Evolutionary conservation across 352 stramenopile genomes (phyloP), one percentile per base, ranked within the genome.

Genomic region (Phytophthora chlamydospora): DNA sequence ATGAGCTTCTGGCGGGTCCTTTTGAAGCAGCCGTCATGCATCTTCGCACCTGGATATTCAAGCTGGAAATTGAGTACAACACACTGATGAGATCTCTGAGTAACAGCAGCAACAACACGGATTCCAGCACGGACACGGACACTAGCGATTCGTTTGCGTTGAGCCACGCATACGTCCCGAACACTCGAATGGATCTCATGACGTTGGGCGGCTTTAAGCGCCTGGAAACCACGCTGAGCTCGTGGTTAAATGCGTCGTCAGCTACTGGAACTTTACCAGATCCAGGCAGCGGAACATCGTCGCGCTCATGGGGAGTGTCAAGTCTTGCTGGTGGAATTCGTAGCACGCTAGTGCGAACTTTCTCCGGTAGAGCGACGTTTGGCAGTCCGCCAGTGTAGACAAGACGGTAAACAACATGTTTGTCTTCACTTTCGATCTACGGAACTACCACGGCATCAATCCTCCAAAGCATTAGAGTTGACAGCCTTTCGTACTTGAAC

Each of bases 61-160:
- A 71, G 21, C 42, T 82, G 17, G 80, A 89, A 57, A 74, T 74
- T 36, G 71, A 80, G 47, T 89, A 84, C 63, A 86, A 86, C 34
- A 53, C 68, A 19, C 59, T 57, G 10, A 33, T 67, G 14, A 45
- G 63, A 34, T 57, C 59, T 19, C 21, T 63, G 19, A 58, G 51
- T 11, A 62, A 38, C 19, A 74, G 35, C 24, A 58, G 56, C 45
- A 62, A 62, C 17, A 65, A 49, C 9, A 51, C 47, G 12, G 44
- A 62, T 51, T 52, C 41, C 0, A 62, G 42, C 42, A 57, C 33
- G n/a, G 62, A 70, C 27, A 56, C 48, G 4, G 35, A 66, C 24
- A n/a, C 24, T 8, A 50, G 27, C 13, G 35, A 70, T 38, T 36
- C 7, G 36, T 11, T 34, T 32, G 27, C 40, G 13, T 16, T 52